phyloP scores from a whole-genome alignment of 495 filamentous ascomycete species.

The Neurospora pannonica region DNA sequence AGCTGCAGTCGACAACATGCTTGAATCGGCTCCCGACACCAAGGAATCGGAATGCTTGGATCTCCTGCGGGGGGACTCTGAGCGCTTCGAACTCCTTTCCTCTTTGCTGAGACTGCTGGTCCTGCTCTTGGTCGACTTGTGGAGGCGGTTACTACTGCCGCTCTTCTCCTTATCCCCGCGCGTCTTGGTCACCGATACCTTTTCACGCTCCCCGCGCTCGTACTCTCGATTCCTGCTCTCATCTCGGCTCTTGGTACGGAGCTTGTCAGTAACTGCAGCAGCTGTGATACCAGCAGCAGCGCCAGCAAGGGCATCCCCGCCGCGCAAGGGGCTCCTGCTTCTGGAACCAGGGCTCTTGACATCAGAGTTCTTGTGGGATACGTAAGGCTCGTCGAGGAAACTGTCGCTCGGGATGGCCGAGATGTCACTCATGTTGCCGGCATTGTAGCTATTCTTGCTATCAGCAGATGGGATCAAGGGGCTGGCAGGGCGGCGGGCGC shows the following conservation, averaged over 20 bases:
- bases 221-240: constrained; percentile 24
- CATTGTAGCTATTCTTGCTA: constrained; percentile 51
- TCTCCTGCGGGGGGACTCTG: constrained; percentile 50
- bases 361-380: constrained; percentile 20
- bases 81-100: constrained; percentile 32
- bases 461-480: constrained; percentile 45
- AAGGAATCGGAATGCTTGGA: constrained; percentile 55
- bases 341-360: constrained; percentile 19
- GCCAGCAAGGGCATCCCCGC: constrained; percentile 24
- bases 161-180: constrained; percentile 22
- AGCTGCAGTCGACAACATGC: constrained; percentile 62
- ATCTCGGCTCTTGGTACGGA: constrained; percentile 33
- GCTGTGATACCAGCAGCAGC: constrained; percentile 28
- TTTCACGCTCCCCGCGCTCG: constrained; percentile 6
- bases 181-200: constrained; percentile 15
- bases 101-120: constrained; percentile 59
- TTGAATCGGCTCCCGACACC: constrained; percentile 59
- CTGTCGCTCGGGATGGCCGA: constrained; percentile 86
- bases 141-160: constrained; percentile 34
- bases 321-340: constrained; percentile 27
- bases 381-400: constrained; percentile 57
- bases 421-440: constrained; percentile 62
- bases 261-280: constrained; percentile 41
- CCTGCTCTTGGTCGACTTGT: constrained; percentile 44
- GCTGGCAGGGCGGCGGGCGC: constrained; percentile 41